Percentiles rank a stretch among this genome's conserved stretches.
Conservation (phyloP, 176 grass and related monocot species). For the Zea mays region Zm-B73-REFERENCE-NAM-5.0 NC_050104.1:140278001-140278500, state of each 20-base stretch:
- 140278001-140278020: conserved; percentile 94
- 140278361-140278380: conserved; percentile 63
- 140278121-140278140: conserved; percentile 71
- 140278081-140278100: conserved; percentile 75
- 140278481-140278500: conserved; percentile 39
- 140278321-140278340: conserved; percentile 87
- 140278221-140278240: conserved; percentile 80
- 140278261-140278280: conserved; percentile 50
- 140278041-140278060: conserved; percentile 46
- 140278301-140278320: conserved; percentile 77
- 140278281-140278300: conserved; percentile 54
- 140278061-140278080: conserved; percentile 75
- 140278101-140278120: conserved; percentile 66
- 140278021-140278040: conserved; percentile 64
- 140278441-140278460: conserved; percentile 60
- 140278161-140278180: conserved; percentile 64
- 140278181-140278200: conserved; percentile 58
- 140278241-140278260: conserved; percentile 71
- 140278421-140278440: conserved; percentile 58
- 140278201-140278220: conserved; percentile 73
- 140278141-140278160: conserved; percentile 57
- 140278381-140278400: conserved; percentile 63
- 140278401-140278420: conserved; percentile 88
- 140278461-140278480: conserved; percentile 63
- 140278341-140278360: conserved; percentile 46